A percentile compares a stretch with the other conserved stretches of the same genome.
Evolutionary conservation across 352 stramenopile species (phyloP).

Genomic region (Pythium brachiatum): DNA sequence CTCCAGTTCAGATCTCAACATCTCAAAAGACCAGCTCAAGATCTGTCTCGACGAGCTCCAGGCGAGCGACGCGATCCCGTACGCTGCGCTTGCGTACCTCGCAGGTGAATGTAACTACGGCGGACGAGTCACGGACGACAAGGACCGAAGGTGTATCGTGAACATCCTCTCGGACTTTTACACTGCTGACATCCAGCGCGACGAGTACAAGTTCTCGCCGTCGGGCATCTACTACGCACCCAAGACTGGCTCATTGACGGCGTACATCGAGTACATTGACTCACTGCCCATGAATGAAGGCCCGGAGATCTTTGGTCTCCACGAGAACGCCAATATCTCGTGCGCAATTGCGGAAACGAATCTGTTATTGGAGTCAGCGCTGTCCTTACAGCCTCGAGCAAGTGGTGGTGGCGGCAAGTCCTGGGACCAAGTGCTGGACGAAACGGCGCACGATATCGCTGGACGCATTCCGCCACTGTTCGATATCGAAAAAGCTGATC

Average conservation of each 20-base stretch:
- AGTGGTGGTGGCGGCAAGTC: constrained; percentile 81
- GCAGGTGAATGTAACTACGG: constrained; percentile 95
- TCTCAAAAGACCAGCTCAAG: constrained; percentile 85
- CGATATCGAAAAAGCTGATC: constrained; percentile 88
- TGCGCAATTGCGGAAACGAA: constrained; percentile 86
- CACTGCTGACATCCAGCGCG: constrained; percentile 65
- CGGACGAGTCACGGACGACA: constrained; percentile 93
- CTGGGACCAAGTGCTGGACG: constrained; percentile 87
- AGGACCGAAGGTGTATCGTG: constrained; percentile 87
- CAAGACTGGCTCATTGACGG: constrained; percentile 34
- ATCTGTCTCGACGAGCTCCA: constrained; percentile 77
- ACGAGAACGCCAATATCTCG: constrained; percentile 89
- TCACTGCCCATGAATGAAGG: constrained; percentile 83
- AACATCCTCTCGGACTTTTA: constrained; percentile 88
- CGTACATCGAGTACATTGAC: constrained; percentile 80
- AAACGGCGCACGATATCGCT: constrained; percentile 88
- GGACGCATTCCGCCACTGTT: constrained; percentile 69
- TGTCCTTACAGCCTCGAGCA: constrained; percentile 88
- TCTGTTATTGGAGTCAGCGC: constrained; percentile 82
- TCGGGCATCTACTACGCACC: constrained; percentile 84
- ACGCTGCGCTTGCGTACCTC: constrained; percentile 90
- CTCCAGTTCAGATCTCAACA: constrained; percentile 79
- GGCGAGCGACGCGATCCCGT: constrained; percentile 71
- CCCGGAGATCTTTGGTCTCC: constrained; percentile 82
- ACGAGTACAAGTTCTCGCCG: constrained; percentile 79